Base-by-base conservation (phyloP, 2,329 filamentous ascomycete species). In the Fusarium foetens region DNA sequence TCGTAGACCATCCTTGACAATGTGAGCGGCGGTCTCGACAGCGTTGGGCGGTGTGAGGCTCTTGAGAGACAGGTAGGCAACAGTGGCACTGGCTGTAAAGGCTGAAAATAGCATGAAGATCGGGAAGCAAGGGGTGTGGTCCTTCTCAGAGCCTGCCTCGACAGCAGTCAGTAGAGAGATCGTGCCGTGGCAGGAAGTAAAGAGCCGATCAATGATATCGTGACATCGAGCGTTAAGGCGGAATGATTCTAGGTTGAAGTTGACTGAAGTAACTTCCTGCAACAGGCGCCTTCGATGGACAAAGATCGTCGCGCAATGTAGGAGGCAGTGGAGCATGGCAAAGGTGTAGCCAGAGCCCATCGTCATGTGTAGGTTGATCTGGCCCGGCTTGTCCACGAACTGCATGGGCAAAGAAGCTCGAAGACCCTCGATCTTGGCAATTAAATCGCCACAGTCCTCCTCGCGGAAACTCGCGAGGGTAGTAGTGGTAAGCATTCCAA, bases 331-430 rank as follows among this genome's bases (percentile, higher is more conserved):
- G 55, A 90, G 84, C 86, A 90, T 89, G 69, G 88, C 88, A 76
- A 88, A 90, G 0, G 87, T 90, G 74, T 87, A 88, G 61, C 88
- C 88, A 48, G 88, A 89, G 39, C 88, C 88, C 88, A 90, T 90
- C 25, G 88, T 90, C 76, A 90, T 89, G 78, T 90, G 88, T 9
- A 90, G 81, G 75, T 86, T 88, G 76, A 90, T 88, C 79, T 90
- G 88, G 42, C 86, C 87, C 0, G 87, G 86, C 80, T 90, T 90
- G 75, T 90, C 88, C 68, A 88, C 83, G 63, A 88, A 89, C 78
- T 90, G 88, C 82, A 88, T 85, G 3, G 88, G 88, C 48, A 90
- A 79, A 3, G 86, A 85, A 67, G 82, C 83, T 36, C 88, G 86
- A 16, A 90, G 85, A 13, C 81, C 80, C 38, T 90, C 87, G 64